Percentiles rank a stretch among this genome's conserved stretches.
These are phyloP conservation scores for Salix suchowensis DNA, from an alignment of 345 rosid genomes.

Conservation along the genomic window DNA sequence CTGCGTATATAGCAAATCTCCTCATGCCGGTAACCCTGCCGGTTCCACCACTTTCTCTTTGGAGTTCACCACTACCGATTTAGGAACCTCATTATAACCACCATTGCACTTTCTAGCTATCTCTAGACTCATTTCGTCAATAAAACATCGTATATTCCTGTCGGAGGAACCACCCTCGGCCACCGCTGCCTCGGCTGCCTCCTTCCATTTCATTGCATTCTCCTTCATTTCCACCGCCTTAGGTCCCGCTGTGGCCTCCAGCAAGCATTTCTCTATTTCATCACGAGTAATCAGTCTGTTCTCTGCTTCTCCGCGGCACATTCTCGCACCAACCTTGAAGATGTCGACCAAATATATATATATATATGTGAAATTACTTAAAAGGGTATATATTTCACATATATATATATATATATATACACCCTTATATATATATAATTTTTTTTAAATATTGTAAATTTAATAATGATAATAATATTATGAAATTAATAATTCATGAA, in stretches of 20 bases:
- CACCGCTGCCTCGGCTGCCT: conserved; percentile 62
- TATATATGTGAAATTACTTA: too few relatives aligned
- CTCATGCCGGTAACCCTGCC: too few relatives aligned
- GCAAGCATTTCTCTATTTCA: conserved; percentile 60
- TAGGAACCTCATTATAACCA: too few relatives aligned
- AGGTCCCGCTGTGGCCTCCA: conserved; percentile 48
- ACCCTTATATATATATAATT: too few relatives aligned
- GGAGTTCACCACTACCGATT: too few relatives aligned
- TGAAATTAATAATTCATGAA: too few relatives aligned
- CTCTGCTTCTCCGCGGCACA: conserved; percentile 65
- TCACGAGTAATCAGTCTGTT: conserved; percentile 50
- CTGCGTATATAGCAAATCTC: too few relatives aligned
- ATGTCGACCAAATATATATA: conserved; percentile 58
- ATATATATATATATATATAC: too few relatives aligned
- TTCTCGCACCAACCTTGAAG: conserved; percentile 55
- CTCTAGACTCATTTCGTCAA: conserved; percentile 36
- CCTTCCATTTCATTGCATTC: conserved; percentile 66
- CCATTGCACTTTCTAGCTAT: background rate
- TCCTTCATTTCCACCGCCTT: conserved; percentile 50
- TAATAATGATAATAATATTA: too few relatives aligned
- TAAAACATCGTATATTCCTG: conserved; percentile 54
- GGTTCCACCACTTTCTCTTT: too few relatives aligned
- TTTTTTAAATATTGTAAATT: too few relatives aligned
- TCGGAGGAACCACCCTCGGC: conserved; percentile 77
- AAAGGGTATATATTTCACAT: too few relatives aligned